Percentiles rank a stretch among this genome's conserved stretches.
phyloP scores from a whole-genome alignment of 352 stramenopile genomes.

The Elongisporangium prolatum region DNA sequence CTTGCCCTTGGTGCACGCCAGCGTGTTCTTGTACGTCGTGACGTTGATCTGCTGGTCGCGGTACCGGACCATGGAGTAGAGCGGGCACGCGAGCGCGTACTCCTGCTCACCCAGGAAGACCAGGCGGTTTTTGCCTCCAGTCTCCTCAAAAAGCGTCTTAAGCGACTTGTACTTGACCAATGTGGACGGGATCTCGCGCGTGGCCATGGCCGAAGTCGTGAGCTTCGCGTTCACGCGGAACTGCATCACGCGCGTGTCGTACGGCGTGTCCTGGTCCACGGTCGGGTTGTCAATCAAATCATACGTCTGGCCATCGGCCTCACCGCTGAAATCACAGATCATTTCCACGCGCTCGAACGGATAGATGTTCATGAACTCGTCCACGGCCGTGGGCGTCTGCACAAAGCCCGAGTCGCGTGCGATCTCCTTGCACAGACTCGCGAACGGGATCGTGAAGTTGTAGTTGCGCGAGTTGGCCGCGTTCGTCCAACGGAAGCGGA shows the following conservation, averaged over 20 bases:
- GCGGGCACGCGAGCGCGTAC: constrained; percentile 28
- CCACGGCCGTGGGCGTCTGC: constrained; percentile 19
- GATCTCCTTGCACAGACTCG: constrained; percentile 48
- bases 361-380: constrained; percentile 30
- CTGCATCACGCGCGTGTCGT: constrained; percentile 47
- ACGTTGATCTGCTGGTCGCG: constrained; percentile 50
- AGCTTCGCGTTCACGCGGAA: constrained; percentile 30
- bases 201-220: constrained; percentile 28
- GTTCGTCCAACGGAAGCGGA: constrained; percentile 58
- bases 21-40: constrained; percentile 38
- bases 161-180: constrained; percentile 47
- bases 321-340: constrained; percentile 49
- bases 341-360: constrained; percentile 57
- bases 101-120: constrained; percentile 59
- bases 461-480: constrained; percentile 70
- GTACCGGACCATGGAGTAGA: constrained; percentile 46
- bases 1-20: constrained; percentile 62
- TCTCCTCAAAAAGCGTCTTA: constrained; percentile 41
- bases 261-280: constrained; percentile 35
- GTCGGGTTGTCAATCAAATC: constrained; percentile 45
- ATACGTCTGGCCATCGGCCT: constrained; percentile 33
- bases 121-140: constrained; percentile 43
- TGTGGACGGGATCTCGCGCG: constrained; percentile 26
- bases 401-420: constrained; percentile 67
- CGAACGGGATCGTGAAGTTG: constrained; percentile 70